Evolutionary conservation across 345 rosid species (phyloP), one percentile per base, ranked within the genome.

Genomic region (Microthlaspi erraticum): DNA sequence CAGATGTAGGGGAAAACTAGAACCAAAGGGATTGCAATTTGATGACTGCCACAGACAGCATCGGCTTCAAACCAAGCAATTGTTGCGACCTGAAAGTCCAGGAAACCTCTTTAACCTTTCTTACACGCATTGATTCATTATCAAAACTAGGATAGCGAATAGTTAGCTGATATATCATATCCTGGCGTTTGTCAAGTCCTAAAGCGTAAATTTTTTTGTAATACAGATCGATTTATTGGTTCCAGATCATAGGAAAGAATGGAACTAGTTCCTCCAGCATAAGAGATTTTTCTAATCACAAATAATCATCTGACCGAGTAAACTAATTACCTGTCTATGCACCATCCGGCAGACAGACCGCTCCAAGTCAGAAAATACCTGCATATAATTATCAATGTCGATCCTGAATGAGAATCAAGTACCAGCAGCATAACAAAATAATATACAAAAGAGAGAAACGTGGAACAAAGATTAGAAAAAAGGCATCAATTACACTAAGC

Each of bases 51-150:
- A 34, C 99, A 94, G 51, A 94, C 86, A 49, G 99, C 93, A 64
- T 92, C 98, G 69, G 99, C 98, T 78, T 94, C 99, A 81, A 91
- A 91, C 99, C 98, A 94, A 37, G 99, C 99, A 72, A 91, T 89
- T 38, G 98, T 94, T 58, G 99, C 99, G 0, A 91, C 98, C 99
- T 94, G 79, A 71, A 82, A 36, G 26, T 32, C 45, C 79, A 50
- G 41, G 48, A 64, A 64, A 78, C 66, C 48, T 55, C 53, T 56
- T 69, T 60, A 66, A 33, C 34, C 9, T 52, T 8, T 17, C 45
- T 16, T 37, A 37, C n/a, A n/a, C n/a, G n/a, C 38, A 45, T 36
- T 8, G 10, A 45, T 18, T 26, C 37, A 57, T 65, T 60, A 65
- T 9, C 1, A 58, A 26, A 39, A 49, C 46, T 66, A 74, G 9